phyloP scores from a whole-genome alignment of 345 rosid species.

The Erysimum cheiranthoides region DNA sequence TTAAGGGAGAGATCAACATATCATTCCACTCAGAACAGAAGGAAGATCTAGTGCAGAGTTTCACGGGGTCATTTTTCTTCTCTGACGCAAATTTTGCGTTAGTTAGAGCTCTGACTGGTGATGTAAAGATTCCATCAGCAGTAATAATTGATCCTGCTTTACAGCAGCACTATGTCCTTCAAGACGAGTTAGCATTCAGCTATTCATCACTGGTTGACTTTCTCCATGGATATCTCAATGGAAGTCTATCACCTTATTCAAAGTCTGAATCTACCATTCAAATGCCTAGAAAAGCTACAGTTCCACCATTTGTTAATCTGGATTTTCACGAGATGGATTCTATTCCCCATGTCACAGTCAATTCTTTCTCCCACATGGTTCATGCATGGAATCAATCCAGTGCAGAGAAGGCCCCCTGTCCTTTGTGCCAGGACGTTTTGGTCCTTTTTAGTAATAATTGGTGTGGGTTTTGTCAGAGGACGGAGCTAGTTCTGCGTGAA shows the following conservation, averaged over 20 bases:
- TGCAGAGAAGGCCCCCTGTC: slow-evolving; percentile 45
- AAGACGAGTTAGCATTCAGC: slow-evolving; percentile 50
- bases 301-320: slow-evolving; percentile 79
- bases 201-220: slow-evolving; percentile 55
- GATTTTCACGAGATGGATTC: slow-evolving; percentile 83
- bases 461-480: slow-evolving; percentile 98
- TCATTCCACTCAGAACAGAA: slow-evolving; percentile 44
- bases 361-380: slow-evolving; percentile 62
- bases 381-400: slow-evolving; percentile 60
- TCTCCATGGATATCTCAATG: slow-evolving; percentile 65
- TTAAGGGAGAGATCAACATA: slow-evolving; percentile 43
- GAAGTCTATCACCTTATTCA: slow-evolving; percentile 69
- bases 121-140: slow-evolving; percentile 71
- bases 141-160: slow-evolving; percentile 70
- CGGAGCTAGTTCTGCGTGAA: slow-evolving; percentile 89
- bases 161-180: slow-evolving; percentile 72
- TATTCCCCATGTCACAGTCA: slow-evolving; percentile 70
- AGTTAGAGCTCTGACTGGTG: slow-evolving; percentile 71
- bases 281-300: slow-evolving; percentile 54
- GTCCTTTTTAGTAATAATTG: slow-evolving; percentile 84
- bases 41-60: slow-evolving; percentile 52
- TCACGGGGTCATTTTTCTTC: slow-evolving; percentile 74
- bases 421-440: slow-evolving; percentile 74
- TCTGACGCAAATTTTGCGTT: slow-evolving; percentile 75
- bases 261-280: slow-evolving; percentile 57